Percentiles rank a stretch among this genome's conserved stretches.
These are phyloP conservation scores for Botryotinia convoluta DNA, from an alignment of 2,329 filamentous ascomycete species.

Conservation along the genomic window DNA sequence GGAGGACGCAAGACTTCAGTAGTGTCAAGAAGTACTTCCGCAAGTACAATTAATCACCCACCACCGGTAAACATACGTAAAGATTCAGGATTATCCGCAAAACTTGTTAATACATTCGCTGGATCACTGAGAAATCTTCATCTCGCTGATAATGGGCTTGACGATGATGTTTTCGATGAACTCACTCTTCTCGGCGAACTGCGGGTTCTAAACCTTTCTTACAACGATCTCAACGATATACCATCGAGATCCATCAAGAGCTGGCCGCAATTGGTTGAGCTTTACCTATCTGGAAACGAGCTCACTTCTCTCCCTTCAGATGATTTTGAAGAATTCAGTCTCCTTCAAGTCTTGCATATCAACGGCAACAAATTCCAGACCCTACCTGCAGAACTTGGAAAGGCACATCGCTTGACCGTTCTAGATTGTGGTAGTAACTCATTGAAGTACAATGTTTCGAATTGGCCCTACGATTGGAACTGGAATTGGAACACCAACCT, in stretches of 20 bases:
- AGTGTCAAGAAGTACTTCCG: conserved; percentile 63
- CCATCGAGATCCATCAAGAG: conserved; percentile 82
- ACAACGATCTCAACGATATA: conserved; percentile 91
- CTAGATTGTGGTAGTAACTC: conserved; percentile 93
- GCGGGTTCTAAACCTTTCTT: conserved; percentile 86
- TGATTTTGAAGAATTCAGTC: conserved; percentile 85
- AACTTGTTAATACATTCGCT: conserved; percentile 82
- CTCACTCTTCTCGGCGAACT: conserved; percentile 79
- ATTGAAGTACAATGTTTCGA: conserved; percentile 97
- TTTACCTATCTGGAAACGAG: conserved; percentile 95
- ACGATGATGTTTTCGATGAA: conserved; percentile 94
- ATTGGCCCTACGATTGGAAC: conserved; percentile 99
- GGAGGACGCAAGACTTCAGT: conserved; percentile 83
- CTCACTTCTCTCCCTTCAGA: conserved; percentile 88
- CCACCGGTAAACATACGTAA: conserved; percentile 65
- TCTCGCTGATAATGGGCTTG: conserved; percentile 88
- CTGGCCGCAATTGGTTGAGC: conserved; percentile 85
- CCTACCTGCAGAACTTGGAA: conserved; percentile 88
- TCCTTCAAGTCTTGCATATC: conserved; percentile 86
- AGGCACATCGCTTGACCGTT: conserved; percentile 86
- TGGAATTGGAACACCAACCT: conserved; percentile 98
- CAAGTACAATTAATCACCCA: conserved; percentile 41
- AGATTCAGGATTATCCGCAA: conserved; percentile 81
- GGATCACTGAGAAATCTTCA: conserved; percentile 80
- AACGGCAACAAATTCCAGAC: conserved; percentile 99